phyloP scores from a whole-genome alignment of 176 grass and related monocot genomes.

The Chloris gayana region DNA sequence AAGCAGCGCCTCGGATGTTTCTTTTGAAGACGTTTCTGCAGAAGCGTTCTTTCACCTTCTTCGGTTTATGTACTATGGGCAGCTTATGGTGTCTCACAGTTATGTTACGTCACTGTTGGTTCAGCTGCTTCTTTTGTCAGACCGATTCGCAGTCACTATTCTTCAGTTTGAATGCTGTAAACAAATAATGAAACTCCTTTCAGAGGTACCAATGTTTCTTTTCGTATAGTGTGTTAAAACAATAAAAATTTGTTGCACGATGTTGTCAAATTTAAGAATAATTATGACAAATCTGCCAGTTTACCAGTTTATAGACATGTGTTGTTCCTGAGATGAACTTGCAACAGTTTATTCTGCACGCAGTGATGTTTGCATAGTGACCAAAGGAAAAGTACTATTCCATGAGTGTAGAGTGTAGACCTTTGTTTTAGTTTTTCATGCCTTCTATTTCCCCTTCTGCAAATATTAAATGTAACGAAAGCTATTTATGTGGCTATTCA shows the following conservation, averaged over 20 bases:
- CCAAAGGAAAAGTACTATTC: conserved; percentile 23
- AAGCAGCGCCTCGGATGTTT: conserved; percentile 67
- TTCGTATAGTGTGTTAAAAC: conserved; percentile 19
- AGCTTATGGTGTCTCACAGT: conserved; percentile 54
- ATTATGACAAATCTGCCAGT: neutral
- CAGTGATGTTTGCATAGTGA: neutral
- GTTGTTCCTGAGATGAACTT: neutral
- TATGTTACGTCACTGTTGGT: conserved; percentile 57
- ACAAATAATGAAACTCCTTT: conserved; percentile 72
- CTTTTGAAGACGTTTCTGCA: conserved; percentile 61
- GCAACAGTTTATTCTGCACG: conserved; percentile 8
- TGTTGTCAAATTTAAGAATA: conserved; percentile 7
- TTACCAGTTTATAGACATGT: conserved; percentile 17
- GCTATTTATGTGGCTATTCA: conserved; percentile 41
- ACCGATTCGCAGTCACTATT: conserved; percentile 75
- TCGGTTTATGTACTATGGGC: conserved; percentile 81
- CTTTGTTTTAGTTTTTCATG: conserved; percentile 11
- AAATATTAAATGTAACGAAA: conserved; percentile 18
- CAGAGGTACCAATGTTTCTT: conserved; percentile 68
- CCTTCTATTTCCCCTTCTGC: neutral
- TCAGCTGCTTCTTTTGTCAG: conserved; percentile 74
- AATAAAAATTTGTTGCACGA: conserved; percentile 13
- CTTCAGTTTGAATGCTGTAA: conserved; percentile 93
- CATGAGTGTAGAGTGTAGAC: neutral
- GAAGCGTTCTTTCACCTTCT: conserved; percentile 80